These are phyloP conservation scores for Lantana camara DNA, from an alignment of 257 asterid species.

Conservation along the genomic window DNA sequence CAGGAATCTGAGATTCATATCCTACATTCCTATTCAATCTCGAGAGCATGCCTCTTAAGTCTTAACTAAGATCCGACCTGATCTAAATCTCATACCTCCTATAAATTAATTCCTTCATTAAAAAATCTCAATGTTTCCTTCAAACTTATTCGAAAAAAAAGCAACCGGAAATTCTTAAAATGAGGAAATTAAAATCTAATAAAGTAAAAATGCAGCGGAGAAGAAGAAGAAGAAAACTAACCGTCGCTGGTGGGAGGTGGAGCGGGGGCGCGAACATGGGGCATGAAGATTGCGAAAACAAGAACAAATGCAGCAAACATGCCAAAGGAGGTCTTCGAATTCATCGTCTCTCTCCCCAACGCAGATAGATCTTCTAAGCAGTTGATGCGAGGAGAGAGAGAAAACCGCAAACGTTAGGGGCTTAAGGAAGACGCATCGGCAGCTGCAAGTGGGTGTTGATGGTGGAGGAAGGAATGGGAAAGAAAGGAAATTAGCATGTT, in stretches of 20 bases:
- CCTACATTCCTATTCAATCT: background rate
- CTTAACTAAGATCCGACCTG: too few relatives aligned
- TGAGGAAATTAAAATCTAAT: background rate
- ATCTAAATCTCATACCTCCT: too few relatives aligned
- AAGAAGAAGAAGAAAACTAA: constrained; percentile 14
- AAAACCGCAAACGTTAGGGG: constrained; percentile 15
- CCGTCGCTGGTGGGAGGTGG: constrained; percentile 79
- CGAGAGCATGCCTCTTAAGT: background rate
- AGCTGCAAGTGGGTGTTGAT: constrained; percentile 21
- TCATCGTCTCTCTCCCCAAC: constrained; percentile 31
- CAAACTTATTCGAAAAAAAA: background rate
- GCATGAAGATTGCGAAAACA: constrained; percentile 46
- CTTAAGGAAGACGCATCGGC: constrained; percentile 31
- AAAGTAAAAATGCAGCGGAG: background rate
- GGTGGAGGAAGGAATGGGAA: constrained; percentile 30
- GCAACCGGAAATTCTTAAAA: background rate
- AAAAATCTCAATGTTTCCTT: too few relatives aligned
- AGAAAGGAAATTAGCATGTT: constrained; percentile 37
- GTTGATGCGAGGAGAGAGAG: constrained; percentile 26
- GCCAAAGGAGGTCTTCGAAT: constrained; percentile 37
- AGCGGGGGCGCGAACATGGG: constrained; percentile 64
- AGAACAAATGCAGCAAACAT: constrained; percentile 45
- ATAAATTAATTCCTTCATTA: too few relatives aligned
- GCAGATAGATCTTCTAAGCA: constrained; percentile 19
- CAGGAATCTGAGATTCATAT: background rate